These are phyloP conservation scores for Hyaloscypha finlandica DNA, from an alignment of 495 filamentous ascomycete species.

Conservation along the genomic window DNA sequence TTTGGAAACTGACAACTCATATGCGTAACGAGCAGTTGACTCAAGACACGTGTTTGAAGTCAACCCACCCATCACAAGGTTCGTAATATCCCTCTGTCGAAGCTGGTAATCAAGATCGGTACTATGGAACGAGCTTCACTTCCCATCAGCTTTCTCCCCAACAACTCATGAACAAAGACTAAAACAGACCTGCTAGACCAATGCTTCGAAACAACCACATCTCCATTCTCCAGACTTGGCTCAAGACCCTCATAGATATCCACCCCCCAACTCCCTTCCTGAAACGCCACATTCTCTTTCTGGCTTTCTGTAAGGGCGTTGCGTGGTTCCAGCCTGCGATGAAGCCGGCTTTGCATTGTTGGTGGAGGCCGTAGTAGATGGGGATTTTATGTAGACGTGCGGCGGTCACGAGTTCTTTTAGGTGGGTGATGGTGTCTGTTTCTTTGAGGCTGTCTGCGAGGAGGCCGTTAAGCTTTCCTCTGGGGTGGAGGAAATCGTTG, in stretches of 20 bases:
- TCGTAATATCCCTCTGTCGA: slow-evolving; percentile 29
- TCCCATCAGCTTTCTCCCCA: background rate
- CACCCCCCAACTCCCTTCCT: slow-evolving; percentile 34
- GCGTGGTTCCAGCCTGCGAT: slow-evolving; percentile 31
- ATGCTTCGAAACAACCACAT: slow-evolving; percentile 36
- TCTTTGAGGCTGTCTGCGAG: slow-evolving; percentile 25
- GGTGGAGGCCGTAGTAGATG: slow-evolving; percentile 36
- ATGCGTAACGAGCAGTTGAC: slow-evolving; percentile 30
- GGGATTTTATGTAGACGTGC: slow-evolving; percentile 31
- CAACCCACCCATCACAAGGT: slow-evolving; percentile 30
- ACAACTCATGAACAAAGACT: background rate
- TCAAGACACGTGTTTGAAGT: slow-evolving; percentile 32
- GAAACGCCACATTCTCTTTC: slow-evolving; percentile 25
- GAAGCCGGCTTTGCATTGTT: slow-evolving; percentile 27
- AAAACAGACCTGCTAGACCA: slow-evolving; percentile 29
- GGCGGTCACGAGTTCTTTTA: slow-evolving; percentile 26
- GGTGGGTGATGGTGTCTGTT: slow-evolving; percentile 30
- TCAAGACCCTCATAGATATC: slow-evolving; percentile 34
- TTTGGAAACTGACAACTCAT: slow-evolving; percentile 26
- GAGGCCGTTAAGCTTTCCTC: slow-evolving; percentile 28
- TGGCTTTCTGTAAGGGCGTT: slow-evolving; percentile 23
- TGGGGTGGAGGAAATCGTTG: slow-evolving; percentile 37
- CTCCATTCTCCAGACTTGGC: slow-evolving; percentile 31
- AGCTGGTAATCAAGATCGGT: slow-evolving; percentile 36
- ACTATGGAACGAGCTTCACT: slow-evolving; percentile 31